These are phyloP conservation scores for Plantago lanceolata DNA, from an alignment of 305 asterid genomes.

Conservation along the genomic window DNA sequence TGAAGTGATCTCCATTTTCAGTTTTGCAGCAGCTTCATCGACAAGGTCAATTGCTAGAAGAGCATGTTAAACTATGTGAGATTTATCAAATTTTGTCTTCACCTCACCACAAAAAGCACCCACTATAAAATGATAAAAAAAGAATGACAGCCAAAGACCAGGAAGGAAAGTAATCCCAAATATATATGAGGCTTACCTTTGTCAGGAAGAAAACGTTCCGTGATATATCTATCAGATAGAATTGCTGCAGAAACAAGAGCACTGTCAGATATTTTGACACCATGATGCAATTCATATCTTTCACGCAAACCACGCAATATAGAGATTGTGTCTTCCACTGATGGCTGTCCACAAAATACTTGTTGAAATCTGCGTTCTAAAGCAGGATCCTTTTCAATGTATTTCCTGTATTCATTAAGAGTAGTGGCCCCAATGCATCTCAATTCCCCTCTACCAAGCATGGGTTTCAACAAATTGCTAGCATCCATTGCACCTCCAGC, in stretches of 20 bases:
- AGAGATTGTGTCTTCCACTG: conserved; percentile 73
- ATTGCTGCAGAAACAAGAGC: conserved; percentile 75
- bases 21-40: conserved; percentile 86
- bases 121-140: background rate
- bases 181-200: conserved; percentile 43
- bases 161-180: background rate
- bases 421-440: conserved; percentile 86
- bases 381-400: conserved; percentile 84
- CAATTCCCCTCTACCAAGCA: conserved; percentile 82
- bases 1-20: conserved; percentile 79
- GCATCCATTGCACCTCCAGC: conserved; percentile 82
- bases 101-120: conserved; percentile 5
- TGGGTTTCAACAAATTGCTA: conserved; percentile 76
- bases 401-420: conserved; percentile 65
- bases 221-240: conserved; percentile 73
- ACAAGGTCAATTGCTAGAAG: conserved; percentile 71
- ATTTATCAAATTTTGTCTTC: background rate
- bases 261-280: conserved; percentile 73
- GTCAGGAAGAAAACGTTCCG: conserved; percentile 74
- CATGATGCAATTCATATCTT: conserved; percentile 75
- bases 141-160: background rate
- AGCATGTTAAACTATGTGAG: background rate
- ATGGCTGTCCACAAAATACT: conserved; percentile 76
- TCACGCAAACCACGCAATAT: conserved; percentile 79
- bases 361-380: conserved; percentile 80